Evolutionary conservation across 257 asterid genomes (phyloP).

Genomic region (Marsdenia floribunda): DNA sequence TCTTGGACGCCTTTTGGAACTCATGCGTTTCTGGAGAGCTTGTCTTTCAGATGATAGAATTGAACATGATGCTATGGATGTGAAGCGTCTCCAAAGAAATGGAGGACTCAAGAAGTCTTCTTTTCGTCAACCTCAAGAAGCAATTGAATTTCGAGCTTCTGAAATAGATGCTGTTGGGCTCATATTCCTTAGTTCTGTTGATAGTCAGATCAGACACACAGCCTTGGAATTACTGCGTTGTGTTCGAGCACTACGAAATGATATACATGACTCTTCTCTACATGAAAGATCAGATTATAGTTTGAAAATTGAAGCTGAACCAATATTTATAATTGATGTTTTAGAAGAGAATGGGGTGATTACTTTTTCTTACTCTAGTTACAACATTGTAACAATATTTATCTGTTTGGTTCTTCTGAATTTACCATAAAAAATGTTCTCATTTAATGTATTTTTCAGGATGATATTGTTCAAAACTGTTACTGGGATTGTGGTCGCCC

Average conservation of each 20-base stretch:
- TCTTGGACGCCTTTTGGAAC: slow-evolving; percentile 93
- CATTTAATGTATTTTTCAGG: slow-evolving; percentile 42
- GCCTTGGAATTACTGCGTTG: slow-evolving; percentile 95
- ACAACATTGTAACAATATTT: slow-evolving; percentile 16
- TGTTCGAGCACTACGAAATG: slow-evolving; percentile 86
- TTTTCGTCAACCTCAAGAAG: slow-evolving; percentile 73
- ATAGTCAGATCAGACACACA: slow-evolving; percentile 97
- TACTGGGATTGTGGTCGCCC: slow-evolving; percentile 96
- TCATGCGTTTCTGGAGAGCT: slow-evolving; percentile 97
- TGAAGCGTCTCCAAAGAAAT: slow-evolving; percentile 73
- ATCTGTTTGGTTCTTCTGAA: slow-evolving; percentile 14
- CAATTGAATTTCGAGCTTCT: slow-evolving; percentile 81
- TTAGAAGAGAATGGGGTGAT: slow-evolving; percentile 98
- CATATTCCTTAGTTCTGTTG: slow-evolving; percentile 94
- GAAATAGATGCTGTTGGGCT: slow-evolving; percentile 99
- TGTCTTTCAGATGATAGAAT: slow-evolving; percentile 73
- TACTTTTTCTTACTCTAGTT: slow-evolving; percentile 18
- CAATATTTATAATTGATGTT: slow-evolving; percentile 95
- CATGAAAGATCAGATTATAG: slow-evolving; percentile 55
- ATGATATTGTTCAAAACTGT: slow-evolving; percentile 98
- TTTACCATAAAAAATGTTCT: slow-evolving; percentile 9
- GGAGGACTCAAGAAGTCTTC: slow-evolving; percentile 89
- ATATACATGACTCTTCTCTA: slow-evolving; percentile 62
- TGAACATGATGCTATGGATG: slow-evolving; percentile 49
- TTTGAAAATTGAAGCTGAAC: slow-evolving; percentile 71